A percentile compares a stretch with the other conserved stretches of the same genome.
phyloP scores from a whole-genome alignment of 306 rosid species.

The Cicer chorassanicum region DNA sequence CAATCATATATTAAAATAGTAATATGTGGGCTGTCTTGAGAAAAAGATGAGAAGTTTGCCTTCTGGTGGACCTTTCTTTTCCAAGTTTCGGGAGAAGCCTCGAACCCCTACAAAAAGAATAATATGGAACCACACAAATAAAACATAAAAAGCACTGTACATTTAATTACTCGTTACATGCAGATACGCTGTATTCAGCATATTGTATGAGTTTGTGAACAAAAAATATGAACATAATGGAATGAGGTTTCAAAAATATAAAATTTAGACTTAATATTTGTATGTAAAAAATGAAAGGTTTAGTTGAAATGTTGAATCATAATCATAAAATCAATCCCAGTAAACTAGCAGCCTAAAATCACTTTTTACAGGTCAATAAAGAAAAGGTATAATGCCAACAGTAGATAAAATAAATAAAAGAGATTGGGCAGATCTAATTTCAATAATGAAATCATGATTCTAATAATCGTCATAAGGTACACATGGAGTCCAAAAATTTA shows the following conservation, averaged over 20 bases:
- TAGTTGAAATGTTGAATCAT: neutral
- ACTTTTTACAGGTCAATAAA: neutral
- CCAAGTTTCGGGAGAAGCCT: conserved; percentile 44
- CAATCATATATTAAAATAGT: conserved; percentile 35
- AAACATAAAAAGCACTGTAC: neutral
- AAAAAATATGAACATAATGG: conserved; percentile 32
- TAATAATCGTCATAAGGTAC: neutral
- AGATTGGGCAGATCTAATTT: neutral
- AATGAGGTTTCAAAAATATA: neutral
- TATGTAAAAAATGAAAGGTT: conserved; percentile 14
- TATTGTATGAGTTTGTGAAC: conserved; percentile 25
- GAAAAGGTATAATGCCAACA: neutral
- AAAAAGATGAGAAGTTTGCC: conserved; percentile 40
- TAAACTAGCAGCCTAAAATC: conserved; percentile 15
- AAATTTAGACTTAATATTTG: conserved; percentile 31
- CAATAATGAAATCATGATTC: conserved; percentile 4
- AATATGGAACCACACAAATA: conserved; percentile 32
- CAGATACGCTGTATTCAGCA: neutral
- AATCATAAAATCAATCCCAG: neutral
- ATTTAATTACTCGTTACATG: conserved; percentile 25
- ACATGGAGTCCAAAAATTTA: neutral
- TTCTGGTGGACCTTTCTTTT: conserved; percentile 41
- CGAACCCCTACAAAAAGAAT: conserved; percentile 37
- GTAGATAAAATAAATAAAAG: neutral
- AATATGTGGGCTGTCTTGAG: conserved; percentile 17